Evolutionary conservation across 176 grass and related monocot genomes (phyloP), one percentile per base, ranked within the genome.

Genomic region (Carex pumila): DNA sequence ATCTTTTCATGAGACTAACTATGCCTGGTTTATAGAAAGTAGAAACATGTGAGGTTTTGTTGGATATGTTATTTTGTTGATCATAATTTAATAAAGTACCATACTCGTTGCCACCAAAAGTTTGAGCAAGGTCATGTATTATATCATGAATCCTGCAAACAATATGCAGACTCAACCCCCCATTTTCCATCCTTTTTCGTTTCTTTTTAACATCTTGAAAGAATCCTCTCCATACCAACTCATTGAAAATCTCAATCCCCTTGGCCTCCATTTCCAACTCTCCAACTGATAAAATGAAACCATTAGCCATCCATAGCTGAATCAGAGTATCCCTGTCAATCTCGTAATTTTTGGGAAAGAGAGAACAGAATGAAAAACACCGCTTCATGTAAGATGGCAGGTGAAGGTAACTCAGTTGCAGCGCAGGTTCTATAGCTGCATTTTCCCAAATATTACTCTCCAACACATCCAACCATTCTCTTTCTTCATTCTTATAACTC

Each of bases 241-340:
- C 45, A 69, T 83, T 50, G 14, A 83, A 63, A 66, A 65, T 47
- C 13, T 64, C 81, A 10, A 60, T 6, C 4, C 81, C 81, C 61
- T 65, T 52, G 0, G 11, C 81, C 59, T 83, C 61, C 4, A n/a
- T 21, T 4, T 63, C n/a, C 17, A 43, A 68, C 3, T 83, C 37
- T 29, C 22, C 18, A 37, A 15, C 81, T 36, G 14, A 31, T 5
- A 2, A 36, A 60, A 65, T 31, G 3, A 68, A 83, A 30, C 12
- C 39, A 47, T 83, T 21, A 52, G 81, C 81, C 61, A 83, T 83
- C 81, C 81, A 83, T 3, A 83, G 12, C 54, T 83, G 30, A 69
- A 83, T 69, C 4, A 83, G 37, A 3, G n/a, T 37, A 45, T 83
- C 81, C 39, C 37, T 67, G 6, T 83, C 36, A 19, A 83, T 65